Evolutionary conservation across 2,329 filamentous ascomycete genomes (phyloP), one percentile per base, ranked within the genome.

Genomic region (Xylaria sp.): DNA sequence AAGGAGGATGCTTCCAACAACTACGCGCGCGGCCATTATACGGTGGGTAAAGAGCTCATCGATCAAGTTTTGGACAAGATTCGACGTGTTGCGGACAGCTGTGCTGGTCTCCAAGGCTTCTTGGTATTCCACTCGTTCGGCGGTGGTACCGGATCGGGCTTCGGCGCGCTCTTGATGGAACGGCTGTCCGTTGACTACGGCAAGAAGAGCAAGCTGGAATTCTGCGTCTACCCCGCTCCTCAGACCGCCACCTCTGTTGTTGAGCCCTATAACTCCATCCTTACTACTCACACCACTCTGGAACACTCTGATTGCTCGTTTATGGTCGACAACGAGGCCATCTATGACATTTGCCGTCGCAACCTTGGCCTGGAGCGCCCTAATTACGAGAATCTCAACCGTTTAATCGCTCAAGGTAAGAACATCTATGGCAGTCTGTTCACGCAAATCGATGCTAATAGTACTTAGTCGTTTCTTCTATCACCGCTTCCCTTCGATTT

Each of bases 1-100:
- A 98, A 98, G 91, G 96, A 98, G 89, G 96, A 98, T 91, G 96
- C 96, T 76, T 98, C 95, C 77, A 99, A 99, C 92, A 99, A 99
- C 91, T 98, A 98, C 82, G 96, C 96, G 78, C 95, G 96, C 89
- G 96, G 96, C 77, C 96, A 99, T 89, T 99, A 99, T 90, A 99
- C 96, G 73, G 94, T 98, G 78, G 96, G 96, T 83, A 98, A 98
- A 90, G 96, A 99, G 89, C 90, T 99, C 84, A 98, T 98, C 78
- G 96, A 99, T 83, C 91, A 94, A 83, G 96, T 98, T 72, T 87
- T 98, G 77, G 96, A 99, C 89, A 97, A 97, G 90, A 92, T 99
- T 76, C 94, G 96, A 83, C 94, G 93, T 78, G 94, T 98, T 77
- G 95, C 96, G 84, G 94, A 99, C 84, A 97, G 96, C 90, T 99